phyloP scores from a whole-genome alignment of 2,329 filamentous ascomycete genomes.

The Emericellopsis atlantica region DNA sequence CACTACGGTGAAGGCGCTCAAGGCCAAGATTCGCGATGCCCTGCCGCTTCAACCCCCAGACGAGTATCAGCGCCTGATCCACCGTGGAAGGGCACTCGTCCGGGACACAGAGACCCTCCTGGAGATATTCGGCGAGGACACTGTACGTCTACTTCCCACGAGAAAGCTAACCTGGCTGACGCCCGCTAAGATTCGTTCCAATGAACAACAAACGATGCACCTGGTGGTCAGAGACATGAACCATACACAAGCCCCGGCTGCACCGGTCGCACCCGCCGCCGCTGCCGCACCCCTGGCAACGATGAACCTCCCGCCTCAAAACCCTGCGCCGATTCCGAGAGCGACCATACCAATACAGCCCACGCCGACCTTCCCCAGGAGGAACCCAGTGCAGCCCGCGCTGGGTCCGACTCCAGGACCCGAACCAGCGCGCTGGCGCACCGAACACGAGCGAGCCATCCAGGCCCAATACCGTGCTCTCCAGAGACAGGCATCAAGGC shows the following conservation, averaged over 20 bases:
- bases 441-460: too few relatives aligned
- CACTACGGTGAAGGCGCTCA: conserved; percentile 44
- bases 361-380: conserved; percentile 13
- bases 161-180: conserved; percentile 2
- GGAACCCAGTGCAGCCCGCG: conserved; percentile 14
- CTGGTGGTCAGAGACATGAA: conserved; percentile 32
- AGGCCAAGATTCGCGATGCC: conserved; percentile 41
- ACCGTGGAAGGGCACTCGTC: conserved; percentile 42
- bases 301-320: conserved; percentile 2
- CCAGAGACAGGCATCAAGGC: too few relatives aligned
- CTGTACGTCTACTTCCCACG: conserved; percentile 22
- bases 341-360: conserved; percentile 13
- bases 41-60: conserved; percentile 36
- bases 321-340: conserved; percentile 8
- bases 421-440: not conserved
- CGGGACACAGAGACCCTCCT: conserved; percentile 42
- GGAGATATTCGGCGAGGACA: conserved; percentile 42
- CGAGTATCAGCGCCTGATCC: conserved; percentile 46
- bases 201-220: conserved; percentile 38
- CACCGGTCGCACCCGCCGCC: conserved; percentile 11
- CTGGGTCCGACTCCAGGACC: conserved; percentile 18
- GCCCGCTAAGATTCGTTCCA: conserved; percentile 23
- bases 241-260: conserved; percentile 11
- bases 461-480: too few relatives aligned
- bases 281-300: conserved; percentile 10